Base-by-base conservation (phyloP, 768 basidiomycete species). In the Phallus indusiatus region DNA sequence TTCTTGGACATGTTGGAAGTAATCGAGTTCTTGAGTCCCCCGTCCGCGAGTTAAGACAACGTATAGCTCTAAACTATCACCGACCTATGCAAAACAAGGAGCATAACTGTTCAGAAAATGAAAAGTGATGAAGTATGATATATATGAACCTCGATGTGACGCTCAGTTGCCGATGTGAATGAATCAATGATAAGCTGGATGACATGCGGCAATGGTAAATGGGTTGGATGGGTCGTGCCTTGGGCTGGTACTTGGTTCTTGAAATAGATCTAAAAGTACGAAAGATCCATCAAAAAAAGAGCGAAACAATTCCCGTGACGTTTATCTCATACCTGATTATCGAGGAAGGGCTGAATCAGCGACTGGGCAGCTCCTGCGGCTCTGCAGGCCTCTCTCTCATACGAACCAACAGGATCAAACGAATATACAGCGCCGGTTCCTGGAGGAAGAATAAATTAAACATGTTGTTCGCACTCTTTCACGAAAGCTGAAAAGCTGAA, bases 331-430 rank as follows among this genome's bases (percentile, higher is more conserved):
- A 87, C 95, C 83, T 98, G 94, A 73, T 96, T 97, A 74, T 99
- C 96, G 66, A 99, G 75, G 83, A 99, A 96, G 1, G 96, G 96
- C 67, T 99, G 96, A 7, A 99, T 83, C 21, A 99, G 81, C 51
- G 85, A 81, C 69, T 92, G 88, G n/a, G 94, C 95, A 14, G 94
- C 88, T 53, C 96, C 96, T 53, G 94, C 94, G 42, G 94, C 94
- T 62, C 96, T 86, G 75, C 94, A 98, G 35, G 90, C 83, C 75
- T 96, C 94, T 61, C 96, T 88, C 74, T 98, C 94, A 72, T 99
- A 99, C 52, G 90, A 94, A 24, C 96, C 96, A 33, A 98, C 93
- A 42, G 96, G 96, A 73, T 99, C 96, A 72, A 96, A 99, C n/a
- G 95, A 97, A 78, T 99, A 99, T 28, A 99, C 94, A 11, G 95